These are phyloP conservation scores for Kregervanrija delftensis DNA, from an alignment of 805 yeast genomes.

Conservation along the genomic window DNA sequence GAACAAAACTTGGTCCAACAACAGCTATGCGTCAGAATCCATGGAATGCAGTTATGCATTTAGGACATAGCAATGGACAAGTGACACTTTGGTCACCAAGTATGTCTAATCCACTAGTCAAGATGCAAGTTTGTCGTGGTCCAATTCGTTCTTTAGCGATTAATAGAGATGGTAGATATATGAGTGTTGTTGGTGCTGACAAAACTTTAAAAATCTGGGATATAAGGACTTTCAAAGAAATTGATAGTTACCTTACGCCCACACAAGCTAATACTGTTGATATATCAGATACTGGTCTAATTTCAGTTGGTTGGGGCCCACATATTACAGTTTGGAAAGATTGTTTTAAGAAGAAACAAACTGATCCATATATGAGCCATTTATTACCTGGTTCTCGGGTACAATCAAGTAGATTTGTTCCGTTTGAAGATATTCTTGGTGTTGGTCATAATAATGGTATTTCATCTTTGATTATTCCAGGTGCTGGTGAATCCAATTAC, in stretches of 20 bases:
- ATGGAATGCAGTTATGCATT: conserved; percentile 90
- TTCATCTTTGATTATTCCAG: conserved; percentile 86
- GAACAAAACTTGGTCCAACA: conserved; percentile 89
- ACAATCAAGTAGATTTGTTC: conserved; percentile 67
- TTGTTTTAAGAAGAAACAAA: conserved; percentile 58
- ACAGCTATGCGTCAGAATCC: conserved; percentile 85
- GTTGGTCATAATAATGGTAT: conserved; percentile 77
- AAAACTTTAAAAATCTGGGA: conserved; percentile 88
- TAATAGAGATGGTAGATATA: conserved; percentile 87
- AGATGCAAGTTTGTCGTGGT: conserved; percentile 75
- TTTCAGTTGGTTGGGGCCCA: conserved; percentile 93
- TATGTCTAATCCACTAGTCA: conserved; percentile 77
- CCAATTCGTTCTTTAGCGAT: conserved; percentile 81
- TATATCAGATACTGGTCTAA: conserved; percentile 80
- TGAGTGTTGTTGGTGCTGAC: conserved; percentile 92
- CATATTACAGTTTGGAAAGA: conserved; percentile 95
- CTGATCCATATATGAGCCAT: conserved; percentile 89
- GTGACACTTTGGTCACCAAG: conserved; percentile 93
- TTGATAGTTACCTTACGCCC: conserved; percentile 66
- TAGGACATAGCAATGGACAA: conserved; percentile 90
- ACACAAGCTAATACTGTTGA: conserved; percentile 78
- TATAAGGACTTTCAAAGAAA: conserved; percentile 69
- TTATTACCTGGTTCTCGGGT: conserved; percentile 71
- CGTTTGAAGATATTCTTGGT: conserved; percentile 94
- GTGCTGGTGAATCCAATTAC: conserved; percentile 96